These are phyloP conservation scores for Pelargonium australe DNA, from an alignment of 441 rosid species.

Conservation along the genomic window DNA sequence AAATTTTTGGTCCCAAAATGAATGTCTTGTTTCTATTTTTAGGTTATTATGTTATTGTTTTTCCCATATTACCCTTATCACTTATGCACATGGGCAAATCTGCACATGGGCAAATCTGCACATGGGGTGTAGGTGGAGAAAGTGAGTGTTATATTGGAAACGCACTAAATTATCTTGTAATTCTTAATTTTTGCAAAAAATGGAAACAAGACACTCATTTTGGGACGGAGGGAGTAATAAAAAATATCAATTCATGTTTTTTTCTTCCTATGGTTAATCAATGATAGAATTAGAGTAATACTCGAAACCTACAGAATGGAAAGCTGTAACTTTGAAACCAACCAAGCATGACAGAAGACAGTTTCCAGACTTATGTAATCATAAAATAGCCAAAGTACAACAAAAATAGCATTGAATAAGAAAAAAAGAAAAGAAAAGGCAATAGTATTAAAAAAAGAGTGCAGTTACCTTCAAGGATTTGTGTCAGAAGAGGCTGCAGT, in stretches of 20 bases:
- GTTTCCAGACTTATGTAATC: neutral
- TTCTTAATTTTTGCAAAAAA: too few relatives aligned
- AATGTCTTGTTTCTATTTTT: too few relatives aligned
- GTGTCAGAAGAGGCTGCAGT: conserved; percentile 78
- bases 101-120: too few relatives aligned
- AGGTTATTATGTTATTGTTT: too few relatives aligned
- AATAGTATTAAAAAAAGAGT: conserved; percentile 2
- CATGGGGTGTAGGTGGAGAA: too few relatives aligned
- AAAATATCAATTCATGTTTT: neutral
- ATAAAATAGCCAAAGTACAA: neutral
- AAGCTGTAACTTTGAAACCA: neutral
- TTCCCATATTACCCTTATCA: too few relatives aligned
- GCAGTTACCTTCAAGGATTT: conserved; percentile 73
- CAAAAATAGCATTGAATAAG: conserved; percentile 13
- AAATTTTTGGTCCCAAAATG: too few relatives aligned
- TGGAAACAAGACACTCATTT: too few relatives aligned
- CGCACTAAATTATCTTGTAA: too few relatives aligned
- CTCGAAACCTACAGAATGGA: neutral
- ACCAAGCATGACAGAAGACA: neutral
- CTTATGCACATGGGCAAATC: too few relatives aligned
- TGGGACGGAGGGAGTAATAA: too few relatives aligned
- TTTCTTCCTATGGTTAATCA: neutral
- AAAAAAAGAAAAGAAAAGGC: conserved; percentile 4
- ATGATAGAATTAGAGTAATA: neutral
- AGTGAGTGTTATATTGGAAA: too few relatives aligned